These are phyloP conservation scores for Dalbergia cultrata DNA, from an alignment of 306 rosid species.

Conservation along the genomic window DNA sequence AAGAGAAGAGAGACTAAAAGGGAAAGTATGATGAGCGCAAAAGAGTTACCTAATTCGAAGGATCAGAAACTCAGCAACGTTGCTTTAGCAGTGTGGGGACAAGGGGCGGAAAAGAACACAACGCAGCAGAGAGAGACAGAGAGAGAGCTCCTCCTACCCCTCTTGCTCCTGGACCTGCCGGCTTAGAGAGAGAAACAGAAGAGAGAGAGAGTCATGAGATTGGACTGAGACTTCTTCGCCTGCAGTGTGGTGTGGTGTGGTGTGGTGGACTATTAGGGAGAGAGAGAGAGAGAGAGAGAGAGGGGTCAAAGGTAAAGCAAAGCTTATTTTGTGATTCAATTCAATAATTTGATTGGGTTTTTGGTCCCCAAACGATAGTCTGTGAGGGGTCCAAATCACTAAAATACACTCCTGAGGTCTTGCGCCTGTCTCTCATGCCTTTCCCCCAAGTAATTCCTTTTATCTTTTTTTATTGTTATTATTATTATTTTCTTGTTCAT, in stretches of 20 bases:
- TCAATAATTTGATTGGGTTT: slow-evolving; percentile 60
- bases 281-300: slow-evolving; percentile 41
- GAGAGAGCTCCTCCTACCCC: slow-evolving; percentile 31
- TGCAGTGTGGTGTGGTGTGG: slow-evolving; percentile 55
- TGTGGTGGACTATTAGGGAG: slow-evolving; percentile 60
- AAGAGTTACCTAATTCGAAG: slow-evolving; percentile 66
- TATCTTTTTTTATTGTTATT: not conserved
- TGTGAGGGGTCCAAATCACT: slow-evolving; percentile 67
- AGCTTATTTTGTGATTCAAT: slow-evolving; percentile 35
- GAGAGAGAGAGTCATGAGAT: slow-evolving; percentile 45
- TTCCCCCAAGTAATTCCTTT: slow-evolving; percentile 39
- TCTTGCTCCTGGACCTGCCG: not conserved
- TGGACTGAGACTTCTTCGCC: slow-evolving; percentile 36
- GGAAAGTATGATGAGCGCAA: slow-evolving; percentile 58
- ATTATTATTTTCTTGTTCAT: not conserved
- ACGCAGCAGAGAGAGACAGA: slow-evolving; percentile 24
- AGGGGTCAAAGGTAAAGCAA: slow-evolving; percentile 71
- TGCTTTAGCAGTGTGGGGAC: slow-evolving; percentile 55
- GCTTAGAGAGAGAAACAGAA: slow-evolving; percentile 24
- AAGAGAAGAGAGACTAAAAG: slow-evolving; percentile 40
- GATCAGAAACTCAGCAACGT: slow-evolving; percentile 57
- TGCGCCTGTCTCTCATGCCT: slow-evolving; percentile 60
- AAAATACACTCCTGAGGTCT: slow-evolving; percentile 56
- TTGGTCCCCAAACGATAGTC: slow-evolving; percentile 54
- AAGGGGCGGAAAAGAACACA: slow-evolving; percentile 40